Evolutionary conservation across 2,329 filamentous ascomycete genomes (phyloP).

Genomic region (Fusarium algeriense): DNA sequence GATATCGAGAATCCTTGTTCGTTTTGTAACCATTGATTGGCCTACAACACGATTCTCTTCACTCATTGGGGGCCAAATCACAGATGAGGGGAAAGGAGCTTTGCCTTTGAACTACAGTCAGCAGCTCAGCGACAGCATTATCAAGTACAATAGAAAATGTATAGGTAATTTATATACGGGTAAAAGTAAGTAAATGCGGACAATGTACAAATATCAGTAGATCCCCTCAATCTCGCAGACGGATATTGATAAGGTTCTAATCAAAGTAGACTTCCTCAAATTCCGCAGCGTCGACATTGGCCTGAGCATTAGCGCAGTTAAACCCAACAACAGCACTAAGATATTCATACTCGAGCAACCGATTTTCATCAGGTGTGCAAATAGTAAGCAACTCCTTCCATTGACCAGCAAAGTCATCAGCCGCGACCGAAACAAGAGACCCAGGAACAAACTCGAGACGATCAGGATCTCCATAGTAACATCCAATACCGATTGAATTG

Average conservation of each 20-base stretch:
- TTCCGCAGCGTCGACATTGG: background rate
- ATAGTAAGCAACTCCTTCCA: accelerated
- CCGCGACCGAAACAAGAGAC: background rate
- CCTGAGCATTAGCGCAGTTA: background rate
- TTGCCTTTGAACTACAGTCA: too few species aligned
- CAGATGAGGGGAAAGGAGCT: background rate
- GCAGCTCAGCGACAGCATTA: accelerated
- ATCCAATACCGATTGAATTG: background rate
- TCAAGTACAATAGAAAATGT: too few species aligned
- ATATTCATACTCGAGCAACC: background rate
- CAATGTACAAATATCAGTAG: too few species aligned
- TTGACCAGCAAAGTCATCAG: accelerated
- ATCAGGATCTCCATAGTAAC: background rate
- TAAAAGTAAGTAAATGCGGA: too few species aligned
- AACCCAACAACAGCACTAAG: background rate
- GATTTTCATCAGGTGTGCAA: background rate
- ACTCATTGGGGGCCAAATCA: background rate
- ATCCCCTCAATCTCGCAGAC: too few species aligned
- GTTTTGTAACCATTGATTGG: background rate
- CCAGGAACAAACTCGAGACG: background rate
- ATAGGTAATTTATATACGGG: too few species aligned
- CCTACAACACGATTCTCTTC: background rate
- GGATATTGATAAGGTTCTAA: too few species aligned
- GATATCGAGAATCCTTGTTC: background rate
- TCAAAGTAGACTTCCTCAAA: too few species aligned